Evolutionary conservation across 768 basidiomycete species (phyloP).

Genomic region (Xerocomus spinulosus): DNA sequence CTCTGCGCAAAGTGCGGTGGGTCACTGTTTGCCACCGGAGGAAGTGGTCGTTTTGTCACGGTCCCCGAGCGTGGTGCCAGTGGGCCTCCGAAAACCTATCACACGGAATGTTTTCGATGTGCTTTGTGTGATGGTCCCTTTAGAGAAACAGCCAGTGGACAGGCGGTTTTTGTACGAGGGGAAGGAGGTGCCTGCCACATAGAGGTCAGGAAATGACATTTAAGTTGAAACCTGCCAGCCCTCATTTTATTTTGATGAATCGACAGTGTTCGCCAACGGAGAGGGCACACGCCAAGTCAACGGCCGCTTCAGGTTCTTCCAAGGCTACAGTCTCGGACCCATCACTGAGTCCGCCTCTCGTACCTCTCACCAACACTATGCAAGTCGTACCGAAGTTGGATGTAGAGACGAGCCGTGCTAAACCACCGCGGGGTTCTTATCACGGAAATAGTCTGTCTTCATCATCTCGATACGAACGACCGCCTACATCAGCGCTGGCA

Average conservation of each 20-base stretch:
- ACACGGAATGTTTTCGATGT: slow-evolving; percentile 74
- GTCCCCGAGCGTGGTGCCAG: slow-evolving; percentile 48
- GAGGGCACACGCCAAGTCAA: slow-evolving; percentile 17
- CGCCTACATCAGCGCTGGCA: slow-evolving; percentile 14
- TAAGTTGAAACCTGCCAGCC: not conserved
- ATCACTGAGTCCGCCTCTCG: slow-evolving; percentile 16
- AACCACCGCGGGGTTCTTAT: slow-evolving; percentile 7
- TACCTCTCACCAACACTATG: slow-evolving; percentile 17
- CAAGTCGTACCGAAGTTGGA: slow-evolving; percentile 6
- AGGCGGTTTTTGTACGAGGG: slow-evolving; percentile 67
- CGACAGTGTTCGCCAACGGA: slow-evolving; percentile 43
- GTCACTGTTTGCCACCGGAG: slow-evolving; percentile 52
- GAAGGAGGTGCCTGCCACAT: slow-evolving; percentile 66
- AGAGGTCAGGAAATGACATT: slow-evolving; percentile 34
- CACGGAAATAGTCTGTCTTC: slow-evolving; percentile 16
- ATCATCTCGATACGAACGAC: slow-evolving; percentile 31
- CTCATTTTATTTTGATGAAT: slow-evolving; percentile 6
- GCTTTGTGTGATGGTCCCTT: slow-evolving; percentile 60
- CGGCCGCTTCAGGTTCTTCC: slow-evolving; percentile 1
- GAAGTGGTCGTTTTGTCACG: slow-evolving; percentile 65
- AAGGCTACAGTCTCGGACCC: slow-evolving; percentile 12
- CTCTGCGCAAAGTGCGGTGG: slow-evolving; percentile 58
- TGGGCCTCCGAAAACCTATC: slow-evolving; percentile 56
- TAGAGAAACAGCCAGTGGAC: slow-evolving; percentile 54
- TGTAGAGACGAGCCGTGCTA: slow-evolving; percentile 7